Evolutionary conservation across 1,284 basidiomycete genomes (phyloP).

Genomic region (Ustilago curta): DNA sequence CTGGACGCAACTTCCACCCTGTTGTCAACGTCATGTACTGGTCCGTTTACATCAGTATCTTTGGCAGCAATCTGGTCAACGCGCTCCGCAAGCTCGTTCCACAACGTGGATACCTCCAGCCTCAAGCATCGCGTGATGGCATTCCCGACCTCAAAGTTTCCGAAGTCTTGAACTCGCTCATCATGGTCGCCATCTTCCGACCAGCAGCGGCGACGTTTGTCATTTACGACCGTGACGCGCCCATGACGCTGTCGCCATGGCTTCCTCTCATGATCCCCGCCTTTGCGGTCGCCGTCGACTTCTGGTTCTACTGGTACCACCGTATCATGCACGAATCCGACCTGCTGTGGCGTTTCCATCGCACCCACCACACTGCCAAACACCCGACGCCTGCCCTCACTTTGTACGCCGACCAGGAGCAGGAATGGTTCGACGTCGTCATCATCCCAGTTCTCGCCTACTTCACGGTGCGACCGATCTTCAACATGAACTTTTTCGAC

Average conservation of each 20-base stretch:
- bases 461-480: constrained; percentile 27
- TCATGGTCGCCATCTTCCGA: constrained; percentile 49
- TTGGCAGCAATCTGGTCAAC: constrained; percentile 40
- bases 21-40: constrained; percentile 47
- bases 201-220: constrained; percentile 47
- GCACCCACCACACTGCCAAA: constrained; percentile 56
- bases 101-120: constrained; percentile 59
- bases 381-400: constrained; percentile 58
- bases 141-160: constrained; percentile 44
- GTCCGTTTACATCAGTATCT: constrained; percentile 34
- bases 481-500: constrained; percentile 42
- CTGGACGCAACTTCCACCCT: constrained; percentile 54
- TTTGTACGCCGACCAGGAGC: constrained; percentile 57
- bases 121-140: constrained; percentile 46
- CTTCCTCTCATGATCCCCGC: constrained; percentile 53
- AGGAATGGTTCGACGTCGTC: constrained; percentile 60
- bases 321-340: constrained; percentile 60
- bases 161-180: constrained; percentile 43
- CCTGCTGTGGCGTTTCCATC: constrained; percentile 55
- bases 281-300: constrained; percentile 54
- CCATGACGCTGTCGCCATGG: constrained; percentile 40
- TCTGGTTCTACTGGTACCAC: constrained; percentile 66
- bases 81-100: constrained; percentile 24
- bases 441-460: constrained; percentile 52
- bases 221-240: constrained; percentile 51